phyloP scores from a whole-genome alignment of 495 filamentous ascomycete species.

The Xylaria palmicola region DNA sequence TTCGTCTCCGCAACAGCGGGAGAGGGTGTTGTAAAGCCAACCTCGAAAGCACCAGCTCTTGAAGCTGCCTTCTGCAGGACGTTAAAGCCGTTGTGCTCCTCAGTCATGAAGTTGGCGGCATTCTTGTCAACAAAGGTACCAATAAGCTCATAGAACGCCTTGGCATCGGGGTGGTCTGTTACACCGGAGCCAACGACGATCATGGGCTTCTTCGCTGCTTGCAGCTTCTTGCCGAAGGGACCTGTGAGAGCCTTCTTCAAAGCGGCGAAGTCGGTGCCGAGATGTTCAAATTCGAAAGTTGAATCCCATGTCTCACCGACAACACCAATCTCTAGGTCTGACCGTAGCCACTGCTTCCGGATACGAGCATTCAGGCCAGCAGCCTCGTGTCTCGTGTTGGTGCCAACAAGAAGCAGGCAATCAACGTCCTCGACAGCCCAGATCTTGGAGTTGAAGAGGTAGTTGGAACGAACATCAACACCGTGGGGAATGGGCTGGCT shows the following conservation, averaged over 20 bases:
- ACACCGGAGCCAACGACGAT: conserved; percentile 91
- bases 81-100: conserved; percentile 97
- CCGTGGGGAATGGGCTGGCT: conserved; percentile 85
- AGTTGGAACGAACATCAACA: conserved; percentile 90
- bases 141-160: conserved; percentile 86
- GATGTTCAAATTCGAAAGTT: conserved; percentile 89
- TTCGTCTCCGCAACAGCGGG: conserved; percentile 71
- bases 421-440: conserved; percentile 92
- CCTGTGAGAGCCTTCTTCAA: conserved; percentile 85
- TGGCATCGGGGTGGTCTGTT: conserved; percentile 84
- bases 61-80: conserved; percentile 92
- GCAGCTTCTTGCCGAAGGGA: conserved; percentile 85
- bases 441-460: conserved; percentile 93
- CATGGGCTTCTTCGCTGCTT: conserved; percentile 86
- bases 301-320: conserved; percentile 88
- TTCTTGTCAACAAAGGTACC: conserved; percentile 91
- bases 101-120: conserved; percentile 77
- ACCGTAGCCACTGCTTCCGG: conserved; percentile 94
- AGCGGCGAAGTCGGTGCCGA: conserved; percentile 72
- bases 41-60: conserved; percentile 86
- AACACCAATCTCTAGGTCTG: conserved; percentile 88
- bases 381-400: conserved; percentile 92
- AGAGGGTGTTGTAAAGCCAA: conserved; percentile 87
- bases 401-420: conserved; percentile 86
- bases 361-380: conserved; percentile 94